phyloP scores from a whole-genome alignment of 78 protist species.

The Dictyostelium firmibasis region DNA sequence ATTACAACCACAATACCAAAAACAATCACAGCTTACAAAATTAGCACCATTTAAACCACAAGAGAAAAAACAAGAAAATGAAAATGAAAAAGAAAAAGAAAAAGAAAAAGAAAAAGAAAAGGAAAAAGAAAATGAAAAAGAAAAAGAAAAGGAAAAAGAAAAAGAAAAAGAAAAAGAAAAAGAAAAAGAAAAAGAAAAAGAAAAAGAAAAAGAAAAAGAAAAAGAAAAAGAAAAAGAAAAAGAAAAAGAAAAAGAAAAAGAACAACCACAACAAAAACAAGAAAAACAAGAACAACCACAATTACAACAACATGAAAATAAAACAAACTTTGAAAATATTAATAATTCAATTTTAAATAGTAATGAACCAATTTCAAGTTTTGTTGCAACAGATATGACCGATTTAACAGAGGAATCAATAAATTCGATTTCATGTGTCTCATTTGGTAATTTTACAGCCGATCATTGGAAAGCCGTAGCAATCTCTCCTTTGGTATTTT shows the following conservation, averaged over 20 bases:
- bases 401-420: background rate
- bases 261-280: background rate
- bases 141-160: background rate
- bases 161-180: background rate
- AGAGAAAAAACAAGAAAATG: background rate
- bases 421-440: slow-evolving; percentile 6
- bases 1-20: background rate
- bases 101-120: background rate
- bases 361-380: slow-evolving; percentile 1
- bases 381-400: background rate
- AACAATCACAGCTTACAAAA: background rate
- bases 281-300: background rate
- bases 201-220: background rate
- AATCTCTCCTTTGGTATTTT: slow-evolving; percentile 18
- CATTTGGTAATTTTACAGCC: slow-evolving; percentile 17
- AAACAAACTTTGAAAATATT: background rate
- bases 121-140: background rate
- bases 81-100: background rate
- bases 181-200: background rate
- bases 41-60: background rate
- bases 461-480: slow-evolving; percentile 8
- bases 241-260: background rate
- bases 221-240: background rate
- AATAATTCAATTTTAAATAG: background rate
- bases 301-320: background rate